Conservation (phyloP, 345 rosid genomes). For the Linum usitatissimum region DNA sequence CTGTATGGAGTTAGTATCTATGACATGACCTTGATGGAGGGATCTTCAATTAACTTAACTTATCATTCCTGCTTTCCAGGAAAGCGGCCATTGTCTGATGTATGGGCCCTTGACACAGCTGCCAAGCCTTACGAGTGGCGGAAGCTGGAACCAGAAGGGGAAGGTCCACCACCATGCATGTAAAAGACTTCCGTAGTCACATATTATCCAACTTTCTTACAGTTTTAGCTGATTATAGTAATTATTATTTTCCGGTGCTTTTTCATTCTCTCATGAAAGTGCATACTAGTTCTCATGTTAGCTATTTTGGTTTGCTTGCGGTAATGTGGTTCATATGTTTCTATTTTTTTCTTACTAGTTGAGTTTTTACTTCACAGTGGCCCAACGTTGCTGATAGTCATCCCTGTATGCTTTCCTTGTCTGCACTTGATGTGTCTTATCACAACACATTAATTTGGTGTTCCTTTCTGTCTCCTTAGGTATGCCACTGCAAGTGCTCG, state of each 20-base stretch:
- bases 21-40: not conserved
- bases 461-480: constrained; percentile 36
- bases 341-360: not conserved
- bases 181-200: constrained; percentile 18
- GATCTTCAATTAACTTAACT: constrained; percentile 9
- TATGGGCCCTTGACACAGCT: constrained; percentile 99
- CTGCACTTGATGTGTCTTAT: not conserved
- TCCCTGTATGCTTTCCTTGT: not conserved
- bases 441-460: constrained; percentile 3
- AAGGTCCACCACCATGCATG: constrained; percentile 99
- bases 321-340: no score
- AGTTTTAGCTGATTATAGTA: no score
- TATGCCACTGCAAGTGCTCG: constrained; percentile 99
- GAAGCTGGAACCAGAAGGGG: constrained; percentile 99
- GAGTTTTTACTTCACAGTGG: not conserved
- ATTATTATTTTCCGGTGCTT: no score
- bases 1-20: constrained; percentile 1
- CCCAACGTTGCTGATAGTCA: not conserved
- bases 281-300: no score
- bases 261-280: no score
- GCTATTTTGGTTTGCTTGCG: no score
- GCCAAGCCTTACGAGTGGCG: constrained; percentile 99
- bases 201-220: no score
- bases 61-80: constrained; percentile 36
- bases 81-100: constrained; percentile 94